Evolutionary conservation across 1,284 basidiomycete species (phyloP).

Genomic region (Cryptococcus depauperatus): DNA sequence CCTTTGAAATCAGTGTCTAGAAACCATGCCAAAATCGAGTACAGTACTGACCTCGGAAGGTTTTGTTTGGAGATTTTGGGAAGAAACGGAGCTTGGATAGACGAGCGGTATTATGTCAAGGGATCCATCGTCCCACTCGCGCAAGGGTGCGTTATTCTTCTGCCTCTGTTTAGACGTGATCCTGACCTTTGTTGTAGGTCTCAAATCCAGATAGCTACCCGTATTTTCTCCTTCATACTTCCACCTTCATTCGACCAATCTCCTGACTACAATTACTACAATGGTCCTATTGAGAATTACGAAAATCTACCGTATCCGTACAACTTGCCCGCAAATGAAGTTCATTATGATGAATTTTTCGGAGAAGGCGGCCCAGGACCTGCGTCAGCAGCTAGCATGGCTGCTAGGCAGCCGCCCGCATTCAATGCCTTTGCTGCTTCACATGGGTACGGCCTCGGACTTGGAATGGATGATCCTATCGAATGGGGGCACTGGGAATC

Average conservation of each 20-base stretch:
- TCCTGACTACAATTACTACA: slow-evolving; percentile 24
- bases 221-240: slow-evolving; percentile 93
- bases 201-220: slow-evolving; percentile 95
- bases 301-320: slow-evolving; percentile 36
- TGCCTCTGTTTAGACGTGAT: background rate
- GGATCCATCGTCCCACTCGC: slow-evolving; percentile 73
- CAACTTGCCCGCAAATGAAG: slow-evolving; percentile 36
- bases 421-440: slow-evolving; percentile 43
- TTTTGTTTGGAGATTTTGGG: slow-evolving; percentile 89
- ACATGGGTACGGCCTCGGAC: slow-evolving; percentile 31
- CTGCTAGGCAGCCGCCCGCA: slow-evolving; percentile 27
- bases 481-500: slow-evolving; percentile 14
- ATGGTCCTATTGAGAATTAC: slow-evolving; percentile 16
- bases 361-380: slow-evolving; percentile 38
- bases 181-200: slow-evolving; percentile 53
- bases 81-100: slow-evolving; percentile 95
- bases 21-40: slow-evolving; percentile 90
- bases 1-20: slow-evolving; percentile 94
- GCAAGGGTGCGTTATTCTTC: slow-evolving; percentile 56
- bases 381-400: slow-evolving; percentile 26
- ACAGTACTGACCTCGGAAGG: slow-evolving; percentile 52
- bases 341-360: slow-evolving; percentile 39
- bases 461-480: slow-evolving; percentile 14
- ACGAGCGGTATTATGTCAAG: slow-evolving; percentile 86
- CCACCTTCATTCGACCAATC: slow-evolving; percentile 50